These are phyloP conservation scores for Euphorbia celastroides DNA, from an alignment of 441 rosid genomes.

Conservation along the genomic window DNA sequence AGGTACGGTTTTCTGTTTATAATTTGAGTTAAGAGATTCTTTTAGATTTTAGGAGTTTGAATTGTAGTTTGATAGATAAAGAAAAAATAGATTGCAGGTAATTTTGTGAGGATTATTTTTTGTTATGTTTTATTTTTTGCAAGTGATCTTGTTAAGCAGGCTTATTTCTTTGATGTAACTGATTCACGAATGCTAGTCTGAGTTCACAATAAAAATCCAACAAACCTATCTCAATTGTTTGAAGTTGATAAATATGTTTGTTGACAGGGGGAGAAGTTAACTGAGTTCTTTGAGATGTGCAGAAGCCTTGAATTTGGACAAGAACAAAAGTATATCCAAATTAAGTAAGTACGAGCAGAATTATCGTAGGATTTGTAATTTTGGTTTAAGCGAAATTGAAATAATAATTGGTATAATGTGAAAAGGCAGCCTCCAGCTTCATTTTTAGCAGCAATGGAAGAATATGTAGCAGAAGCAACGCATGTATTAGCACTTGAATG, in stretches of 20 bases:
- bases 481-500: constrained; percentile 11
- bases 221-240: too few relatives aligned
- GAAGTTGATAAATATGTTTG: neutral
- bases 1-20: constrained; percentile 17
- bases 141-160: too few relatives aligned
- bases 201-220: too few relatives aligned
- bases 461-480: constrained; percentile 36
- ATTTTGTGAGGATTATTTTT: too few relatives aligned
- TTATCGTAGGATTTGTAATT: neutral
- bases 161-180: too few relatives aligned
- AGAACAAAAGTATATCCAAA: constrained; percentile 29
- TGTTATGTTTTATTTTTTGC: too few relatives aligned
- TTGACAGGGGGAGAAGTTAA: constrained; percentile 32
- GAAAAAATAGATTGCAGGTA: too few relatives aligned
- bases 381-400: neutral
- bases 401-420: constrained; percentile 5
- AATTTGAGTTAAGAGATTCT: too few relatives aligned
- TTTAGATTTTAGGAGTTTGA: too few relatives aligned
- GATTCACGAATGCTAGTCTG: too few relatives aligned
- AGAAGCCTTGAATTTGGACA: constrained; percentile 30
- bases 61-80: too few relatives aligned
- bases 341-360: constrained; percentile 27
- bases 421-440: constrained; percentile 40
- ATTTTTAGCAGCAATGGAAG: constrained; percentile 48
- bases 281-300: constrained; percentile 44